phyloP scores from a whole-genome alignment of 2,329 filamentous ascomycete species.

The Ceratocystis papillata region DNA sequence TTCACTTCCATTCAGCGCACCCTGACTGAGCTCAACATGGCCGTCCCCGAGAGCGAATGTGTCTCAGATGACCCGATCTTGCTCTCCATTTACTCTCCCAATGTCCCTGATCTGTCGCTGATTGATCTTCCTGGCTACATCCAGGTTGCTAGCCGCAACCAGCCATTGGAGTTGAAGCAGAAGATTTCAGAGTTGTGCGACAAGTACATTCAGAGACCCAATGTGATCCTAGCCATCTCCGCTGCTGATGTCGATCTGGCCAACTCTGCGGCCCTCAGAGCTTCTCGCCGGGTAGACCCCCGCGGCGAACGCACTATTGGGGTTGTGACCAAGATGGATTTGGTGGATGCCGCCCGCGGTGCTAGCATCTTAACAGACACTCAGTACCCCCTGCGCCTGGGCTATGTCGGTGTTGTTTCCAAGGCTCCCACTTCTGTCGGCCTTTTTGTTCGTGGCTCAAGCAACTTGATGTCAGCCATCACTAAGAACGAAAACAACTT shows the following conservation, averaged over 20 bases:
- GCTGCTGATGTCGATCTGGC: conserved; percentile 94
- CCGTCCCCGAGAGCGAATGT: conserved; percentile 81
- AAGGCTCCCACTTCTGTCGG: conserved; percentile 59
- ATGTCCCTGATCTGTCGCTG: conserved; percentile 86
- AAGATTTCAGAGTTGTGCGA: conserved; percentile 95
- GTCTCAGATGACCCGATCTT: conserved; percentile 96
- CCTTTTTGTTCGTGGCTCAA: conserved; percentile 72
- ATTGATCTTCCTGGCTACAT: conserved; percentile 98
- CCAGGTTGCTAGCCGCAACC: conserved; percentile 83
- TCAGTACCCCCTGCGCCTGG: conserved; percentile 88
- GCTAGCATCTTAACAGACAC: conserved; percentile 69
- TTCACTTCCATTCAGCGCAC: conserved; percentile 88
- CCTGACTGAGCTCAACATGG: conserved; percentile 85
- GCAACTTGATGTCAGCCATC: conserved; percentile 71
- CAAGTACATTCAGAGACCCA: conserved; percentile 93
- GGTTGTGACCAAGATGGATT: conserved; percentile 98
- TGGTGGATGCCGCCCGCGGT: conserved; percentile 76
- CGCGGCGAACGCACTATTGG: conserved; percentile 93
- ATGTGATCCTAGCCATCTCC: conserved; percentile 93
- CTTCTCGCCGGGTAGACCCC: conserved; percentile 84
- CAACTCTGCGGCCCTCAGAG: conserved; percentile 84
- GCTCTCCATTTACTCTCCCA: conserved; percentile 86
- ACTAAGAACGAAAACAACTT: conserved; percentile 78
- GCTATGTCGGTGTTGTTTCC: conserved; percentile 91
- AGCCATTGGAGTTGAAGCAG: conserved; percentile 82